phyloP scores from a whole-genome alignment of 371 early-diverging fungal species.

The Mucor indicus region DNA sequence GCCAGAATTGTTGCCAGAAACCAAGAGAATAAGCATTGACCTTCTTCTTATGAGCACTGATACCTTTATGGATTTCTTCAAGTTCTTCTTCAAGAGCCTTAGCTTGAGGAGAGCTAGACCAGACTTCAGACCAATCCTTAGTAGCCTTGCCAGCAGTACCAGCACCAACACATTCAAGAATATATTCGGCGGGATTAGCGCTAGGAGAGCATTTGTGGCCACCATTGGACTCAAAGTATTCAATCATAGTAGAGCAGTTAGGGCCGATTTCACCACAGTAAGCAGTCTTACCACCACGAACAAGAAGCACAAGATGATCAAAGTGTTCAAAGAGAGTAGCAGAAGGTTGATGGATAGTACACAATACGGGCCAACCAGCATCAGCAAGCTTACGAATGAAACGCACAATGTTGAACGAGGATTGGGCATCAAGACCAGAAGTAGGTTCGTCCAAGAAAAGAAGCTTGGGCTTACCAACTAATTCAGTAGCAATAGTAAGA shows the following conservation, averaged over 20 bases:
- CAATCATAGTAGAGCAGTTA: slow-evolving; percentile 49
- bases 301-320: slow-evolving; percentile 76
- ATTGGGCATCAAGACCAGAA: slow-evolving; percentile 72
- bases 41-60: slow-evolving; percentile 15
- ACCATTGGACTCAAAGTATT: slow-evolving; percentile 67
- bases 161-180: slow-evolving; percentile 66
- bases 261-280: slow-evolving; percentile 77
- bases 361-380: slow-evolving; percentile 66
- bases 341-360: slow-evolving; percentile 88
- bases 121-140: slow-evolving; percentile 62
- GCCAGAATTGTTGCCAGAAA: slow-evolving; percentile 47
- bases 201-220: slow-evolving; percentile 55
- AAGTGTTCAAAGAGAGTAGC: slow-evolving; percentile 79
- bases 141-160: slow-evolving; percentile 57
- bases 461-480: slow-evolving; percentile 74
- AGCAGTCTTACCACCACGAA: slow-evolving; percentile 75
- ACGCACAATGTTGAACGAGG: slow-evolving; percentile 70
- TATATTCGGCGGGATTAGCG: slow-evolving; percentile 74
- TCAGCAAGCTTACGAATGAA: slow-evolving; percentile 72
- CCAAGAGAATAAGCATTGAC: slow-evolving; percentile 26
- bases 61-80: slow-evolving; percentile 24
- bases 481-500: slow-evolving; percentile 66
- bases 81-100: slow-evolving; percentile 36
- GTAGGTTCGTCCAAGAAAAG: slow-evolving; percentile 89
- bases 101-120: slow-evolving; percentile 52